A percentile compares a stretch with the other conserved stretches of the same genome.
phyloP scores from a whole-genome alignment of 176 grass and related monocot species.

The Thinopyrum elongatum region DNA sequence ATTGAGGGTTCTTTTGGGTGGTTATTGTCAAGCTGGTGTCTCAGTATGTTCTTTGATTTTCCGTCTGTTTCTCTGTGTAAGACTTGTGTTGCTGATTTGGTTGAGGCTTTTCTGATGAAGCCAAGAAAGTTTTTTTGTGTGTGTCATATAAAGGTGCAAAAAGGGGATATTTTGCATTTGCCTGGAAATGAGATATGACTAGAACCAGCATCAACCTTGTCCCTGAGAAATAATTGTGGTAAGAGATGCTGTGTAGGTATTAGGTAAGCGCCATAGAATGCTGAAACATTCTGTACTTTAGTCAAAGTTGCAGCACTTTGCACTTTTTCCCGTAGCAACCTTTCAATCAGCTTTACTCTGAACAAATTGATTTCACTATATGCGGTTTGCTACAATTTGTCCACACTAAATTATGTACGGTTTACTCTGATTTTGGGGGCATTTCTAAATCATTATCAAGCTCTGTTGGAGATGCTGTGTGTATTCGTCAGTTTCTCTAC shows the following conservation, averaged over 20 bases:
- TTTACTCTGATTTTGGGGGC: neutral
- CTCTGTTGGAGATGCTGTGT: neutral
- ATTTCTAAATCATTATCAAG: neutral
- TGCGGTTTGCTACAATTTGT: slow-evolving; percentile 22
- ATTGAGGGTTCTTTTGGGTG: neutral
- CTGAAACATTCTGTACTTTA: neutral
- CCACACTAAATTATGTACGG: neutral
- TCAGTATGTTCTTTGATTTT: neutral
- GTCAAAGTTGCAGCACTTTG: neutral
- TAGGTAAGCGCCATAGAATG: slow-evolving; percentile 6
- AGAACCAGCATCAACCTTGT: neutral
- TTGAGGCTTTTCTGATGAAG: neutral
- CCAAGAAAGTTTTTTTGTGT: neutral
- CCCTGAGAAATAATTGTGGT: neutral
- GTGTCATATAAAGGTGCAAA: neutral
- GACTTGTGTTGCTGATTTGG: neutral
- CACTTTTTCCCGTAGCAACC: neutral
- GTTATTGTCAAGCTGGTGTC: neutral
- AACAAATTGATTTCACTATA: slow-evolving; percentile 1
- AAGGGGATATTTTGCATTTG: neutral
- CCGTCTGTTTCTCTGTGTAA: neutral
- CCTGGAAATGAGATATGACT: neutral
- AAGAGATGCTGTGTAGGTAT: neutral
- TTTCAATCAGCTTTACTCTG: neutral
- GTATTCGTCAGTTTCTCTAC: neutral